Base-by-base conservation (phyloP, 2,329 filamentous ascomycete genomes). In the Talaromyces rugulosus region DNA sequence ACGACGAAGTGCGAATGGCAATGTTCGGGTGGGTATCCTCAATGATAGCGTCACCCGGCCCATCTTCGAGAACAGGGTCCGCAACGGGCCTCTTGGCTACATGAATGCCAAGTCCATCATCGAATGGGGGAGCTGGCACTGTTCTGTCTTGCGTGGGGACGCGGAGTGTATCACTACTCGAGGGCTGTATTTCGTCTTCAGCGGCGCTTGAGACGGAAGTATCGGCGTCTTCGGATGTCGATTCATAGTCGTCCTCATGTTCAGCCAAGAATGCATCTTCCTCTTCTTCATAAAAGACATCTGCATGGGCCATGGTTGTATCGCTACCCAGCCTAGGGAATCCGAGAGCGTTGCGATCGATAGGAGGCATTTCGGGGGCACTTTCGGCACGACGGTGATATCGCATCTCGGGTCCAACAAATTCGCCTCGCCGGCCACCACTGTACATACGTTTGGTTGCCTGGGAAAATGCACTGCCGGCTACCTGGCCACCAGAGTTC, bases 231-330 rank as follows among this genome's bases (percentile, higher is more conserved):
- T 44, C 62, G 5, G 42, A 28, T 5, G n/a, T 44, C 12, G 27
- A 18, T 18, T 52, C 40, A 34, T 62, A 50, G 23, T 53, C 9
- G 14, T 54, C 44, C 42, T 7, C 62, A 44, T 69, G 72, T 12
- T 69, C 72, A 28, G 78, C 78, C 28, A 80, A 65, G 62, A 80
- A 80, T 9, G 77, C 78, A 67, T 82, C 79, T 62, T 82, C 80
- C 63, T 82, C 80, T 64, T 82, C 79, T 65, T 82, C 80, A 54
- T 81, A 78, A 62, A 82, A 80, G 4, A 81, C 80, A 65, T 82
- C 80, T 5, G 74, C 73, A 47, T 76, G 75, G 56, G 77, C 74
- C 57, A 80, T 68, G 1, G 73, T 69, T 7, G 75, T 67, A 50
- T 71, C 74, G 30, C 74, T 77, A 14, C 72, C 72, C 31, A 81